Percentiles rank a stretch among this genome's conserved stretches.
Conservation (phyloP, 2,329 filamentous ascomycete genomes). For the Colletotrichum nymphaeae region DNA sequence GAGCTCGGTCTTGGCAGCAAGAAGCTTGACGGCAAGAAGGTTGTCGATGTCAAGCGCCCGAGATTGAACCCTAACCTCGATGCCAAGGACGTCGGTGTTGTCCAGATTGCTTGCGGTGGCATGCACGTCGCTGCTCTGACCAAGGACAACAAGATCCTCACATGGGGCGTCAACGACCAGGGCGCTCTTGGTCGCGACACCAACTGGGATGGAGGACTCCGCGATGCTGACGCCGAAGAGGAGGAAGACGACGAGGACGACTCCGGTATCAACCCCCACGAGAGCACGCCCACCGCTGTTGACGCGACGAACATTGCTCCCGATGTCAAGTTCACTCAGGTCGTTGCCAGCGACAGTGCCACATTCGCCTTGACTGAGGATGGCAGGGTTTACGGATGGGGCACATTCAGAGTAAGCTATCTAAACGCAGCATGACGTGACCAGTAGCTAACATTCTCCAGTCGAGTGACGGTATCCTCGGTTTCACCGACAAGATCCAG, state of each 20-base stretch:
- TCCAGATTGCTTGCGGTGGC: constrained; percentile 81
- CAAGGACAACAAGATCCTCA: constrained; percentile 82
- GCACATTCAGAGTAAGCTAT: constrained; percentile 71
- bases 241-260: constrained; percentile 63
- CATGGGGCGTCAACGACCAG: constrained; percentile 91
- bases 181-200: constrained; percentile 81
- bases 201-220: constrained; percentile 73
- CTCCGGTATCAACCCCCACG: constrained; percentile 76
- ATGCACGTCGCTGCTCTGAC: constrained; percentile 86
- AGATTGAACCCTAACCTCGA: constrained; percentile 73
- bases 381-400: constrained; percentile 85
- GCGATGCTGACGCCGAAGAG: constrained; percentile 61
- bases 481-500: constrained; percentile 67
- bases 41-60: constrained; percentile 80
- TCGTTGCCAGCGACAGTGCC: constrained; percentile 79
- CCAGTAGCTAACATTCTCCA: constrained; percentile 18
- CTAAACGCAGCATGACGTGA: not conserved
- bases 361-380: constrained; percentile 81
- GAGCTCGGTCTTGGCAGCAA: constrained; percentile 84
- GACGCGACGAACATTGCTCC: constrained; percentile 68
- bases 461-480: constrained; percentile 72
- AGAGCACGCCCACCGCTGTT: constrained; percentile 74
- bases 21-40: constrained; percentile 67
- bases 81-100: constrained; percentile 70
- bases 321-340: constrained; percentile 71